These are phyloP conservation scores for Cyberlindnera nakhonratchasimensis DNA, from an alignment of 805 yeast species.

Conservation along the genomic window DNA sequence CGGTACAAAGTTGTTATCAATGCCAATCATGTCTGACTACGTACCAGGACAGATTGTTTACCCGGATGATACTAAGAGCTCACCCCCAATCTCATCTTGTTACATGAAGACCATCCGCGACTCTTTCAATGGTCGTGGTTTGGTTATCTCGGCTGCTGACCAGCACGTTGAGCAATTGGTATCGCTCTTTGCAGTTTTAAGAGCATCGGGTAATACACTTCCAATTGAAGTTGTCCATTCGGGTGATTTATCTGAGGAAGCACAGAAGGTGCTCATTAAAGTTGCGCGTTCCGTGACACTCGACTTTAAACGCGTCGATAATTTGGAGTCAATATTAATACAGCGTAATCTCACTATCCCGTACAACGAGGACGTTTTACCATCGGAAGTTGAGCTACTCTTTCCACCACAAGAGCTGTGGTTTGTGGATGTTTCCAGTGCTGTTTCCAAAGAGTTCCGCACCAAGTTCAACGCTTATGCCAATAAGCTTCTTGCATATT, in stretches of 20 bases:
- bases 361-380: not conserved
- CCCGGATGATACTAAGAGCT: conserved; percentile 13
- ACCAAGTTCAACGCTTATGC: conserved; percentile 36
- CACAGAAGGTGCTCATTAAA: conserved; percentile 32
- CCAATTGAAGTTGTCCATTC: conserved; percentile 42
- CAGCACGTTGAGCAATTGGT: conserved; percentile 28
- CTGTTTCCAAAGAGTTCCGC: conserved; percentile 20
- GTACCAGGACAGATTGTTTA: conserved; percentile 4
- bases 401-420: conserved; percentile 36
- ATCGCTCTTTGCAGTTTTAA: conserved; percentile 38
- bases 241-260: conserved; percentile 31
- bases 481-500: conserved; percentile 46
- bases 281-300: conserved; percentile 29
- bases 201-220: conserved; percentile 33
- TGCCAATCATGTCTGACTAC: conserved; percentile 20
- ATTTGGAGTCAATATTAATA: conserved; percentile 8
- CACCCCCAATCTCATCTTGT: conserved; percentile 29
- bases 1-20: conserved; percentile 25
- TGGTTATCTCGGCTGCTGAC: conserved; percentile 32
- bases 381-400: conserved; percentile 9
- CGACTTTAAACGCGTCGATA: conserved; percentile 13
- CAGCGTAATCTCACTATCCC: conserved; percentile 10
- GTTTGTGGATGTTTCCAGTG: conserved; percentile 34
- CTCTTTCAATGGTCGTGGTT: conserved; percentile 34
- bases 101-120: conserved; percentile 26